Conservation (phyloP, 2,329 filamentous ascomycete genomes). For the Paraphaeosphaeria minitans region DNA sequence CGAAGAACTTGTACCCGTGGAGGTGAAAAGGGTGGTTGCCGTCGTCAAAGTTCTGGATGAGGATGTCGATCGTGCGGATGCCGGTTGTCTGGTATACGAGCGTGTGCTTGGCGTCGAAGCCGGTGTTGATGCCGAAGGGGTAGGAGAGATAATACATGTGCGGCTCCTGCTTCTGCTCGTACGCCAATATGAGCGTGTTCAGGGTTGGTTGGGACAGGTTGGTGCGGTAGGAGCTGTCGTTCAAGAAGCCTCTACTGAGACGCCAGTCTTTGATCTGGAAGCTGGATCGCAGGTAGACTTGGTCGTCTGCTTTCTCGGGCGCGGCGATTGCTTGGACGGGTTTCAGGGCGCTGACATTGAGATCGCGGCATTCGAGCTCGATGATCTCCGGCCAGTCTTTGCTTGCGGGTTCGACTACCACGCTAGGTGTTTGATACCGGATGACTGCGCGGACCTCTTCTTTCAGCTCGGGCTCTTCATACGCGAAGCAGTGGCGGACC, state of each 20-base stretch:
- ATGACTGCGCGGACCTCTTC: constrained; percentile 58
- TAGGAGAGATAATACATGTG: constrained; percentile 23
- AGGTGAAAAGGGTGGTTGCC: constrained; percentile 57
- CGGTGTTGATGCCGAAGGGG: constrained; percentile 27
- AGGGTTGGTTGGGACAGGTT: constrained; percentile 57
- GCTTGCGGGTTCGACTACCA: constrained; percentile 43
- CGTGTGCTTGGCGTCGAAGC: constrained; percentile 34
- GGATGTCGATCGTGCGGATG: constrained; percentile 44
- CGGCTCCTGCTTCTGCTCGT: constrained; percentile 36
- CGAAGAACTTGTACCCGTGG: constrained; percentile 69
- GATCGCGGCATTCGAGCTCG: constrained; percentile 58
- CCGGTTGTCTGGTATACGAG: constrained; percentile 46
- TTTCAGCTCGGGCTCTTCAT: constrained; percentile 54
- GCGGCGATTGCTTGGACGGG: constrained; percentile 53
- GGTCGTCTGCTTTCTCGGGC: constrained; percentile 56
- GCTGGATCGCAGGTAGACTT: constrained; percentile 61
- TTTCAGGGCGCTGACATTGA: constrained; percentile 53
- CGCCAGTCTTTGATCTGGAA: constrained; percentile 65
- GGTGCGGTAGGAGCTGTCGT: constrained; percentile 60
- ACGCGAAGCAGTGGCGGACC: constrained; percentile 64
- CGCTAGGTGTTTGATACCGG: constrained; percentile 45
- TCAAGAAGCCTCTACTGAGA: constrained; percentile 64
- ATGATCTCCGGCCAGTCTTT: constrained; percentile 58
- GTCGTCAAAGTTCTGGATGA: constrained; percentile 43
- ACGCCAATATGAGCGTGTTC: constrained; percentile 56